Percentiles rank a stretch among this genome's conserved stretches.
Evolutionary conservation across 805 yeast genomes (phyloP).

Genomic region (Sporopachydermia lactativora): DNA sequence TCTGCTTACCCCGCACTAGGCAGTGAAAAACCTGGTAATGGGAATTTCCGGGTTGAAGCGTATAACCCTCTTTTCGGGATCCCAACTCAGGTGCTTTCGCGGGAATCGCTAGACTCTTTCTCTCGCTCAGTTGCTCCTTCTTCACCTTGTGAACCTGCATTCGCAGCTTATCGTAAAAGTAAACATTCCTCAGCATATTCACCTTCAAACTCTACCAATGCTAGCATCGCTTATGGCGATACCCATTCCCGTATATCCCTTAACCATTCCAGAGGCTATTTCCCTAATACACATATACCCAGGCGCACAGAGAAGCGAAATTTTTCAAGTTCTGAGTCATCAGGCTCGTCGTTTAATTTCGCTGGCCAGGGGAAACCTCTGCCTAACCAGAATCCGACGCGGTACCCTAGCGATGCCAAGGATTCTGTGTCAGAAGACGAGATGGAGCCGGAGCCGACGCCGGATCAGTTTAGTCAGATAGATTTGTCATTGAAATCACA

Average conservation of each 20-base stretch:
- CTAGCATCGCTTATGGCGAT: conserved; percentile 8
- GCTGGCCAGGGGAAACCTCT: background rate
- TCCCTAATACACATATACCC: too few relatives aligned
- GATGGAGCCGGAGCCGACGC: conserved; percentile 1
- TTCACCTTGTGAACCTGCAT: background rate
- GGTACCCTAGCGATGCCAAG: background rate
- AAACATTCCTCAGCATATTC: background rate
- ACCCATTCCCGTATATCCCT: conserved; percentile 8
- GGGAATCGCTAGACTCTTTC: background rate
- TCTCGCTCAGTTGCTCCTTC: conserved; percentile 1
- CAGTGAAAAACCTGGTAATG: background rate
- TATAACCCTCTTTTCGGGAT: background rate
- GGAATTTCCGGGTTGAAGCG: background rate
- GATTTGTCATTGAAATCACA: background rate
- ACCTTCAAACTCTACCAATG: background rate
- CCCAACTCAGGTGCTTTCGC: background rate
- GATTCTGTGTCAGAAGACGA: background rate
- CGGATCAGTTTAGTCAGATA: background rate
- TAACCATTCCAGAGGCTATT: too few relatives aligned
- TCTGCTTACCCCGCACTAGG: background rate
- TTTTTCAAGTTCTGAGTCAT: background rate
- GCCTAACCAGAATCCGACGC: background rate
- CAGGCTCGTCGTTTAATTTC: background rate
- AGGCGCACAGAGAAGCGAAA: background rate
- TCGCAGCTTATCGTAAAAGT: background rate